Evolutionary conservation across 495 filamentous ascomycete species (phyloP).

Genomic region (Emericellopsis terricola): DNA sequence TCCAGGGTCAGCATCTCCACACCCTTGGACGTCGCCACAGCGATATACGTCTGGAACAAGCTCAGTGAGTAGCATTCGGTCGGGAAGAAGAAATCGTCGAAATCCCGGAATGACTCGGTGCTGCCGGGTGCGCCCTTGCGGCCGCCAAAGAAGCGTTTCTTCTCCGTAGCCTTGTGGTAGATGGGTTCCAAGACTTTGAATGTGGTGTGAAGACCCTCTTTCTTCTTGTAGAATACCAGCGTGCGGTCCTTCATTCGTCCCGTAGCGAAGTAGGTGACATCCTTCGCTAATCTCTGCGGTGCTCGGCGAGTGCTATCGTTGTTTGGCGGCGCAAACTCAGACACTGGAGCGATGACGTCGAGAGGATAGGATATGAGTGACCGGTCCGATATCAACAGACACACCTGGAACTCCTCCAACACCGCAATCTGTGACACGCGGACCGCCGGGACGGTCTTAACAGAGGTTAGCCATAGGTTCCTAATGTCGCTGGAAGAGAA

Average conservation of each 20-base stretch:
- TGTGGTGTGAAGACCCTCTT: slow-evolving; percentile 73
- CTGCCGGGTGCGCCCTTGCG: slow-evolving; percentile 35
- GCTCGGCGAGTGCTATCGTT: slow-evolving; percentile 53
- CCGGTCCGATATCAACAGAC: slow-evolving; percentile 79
- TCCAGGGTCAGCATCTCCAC: slow-evolving; percentile 93
- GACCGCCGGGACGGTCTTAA: slow-evolving; percentile 48
- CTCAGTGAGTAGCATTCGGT: slow-evolving; percentile 92
- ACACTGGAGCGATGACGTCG: slow-evolving; percentile 66
- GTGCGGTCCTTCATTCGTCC: slow-evolving; percentile 93
- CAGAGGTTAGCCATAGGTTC: neutral
- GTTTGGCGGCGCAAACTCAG: slow-evolving; percentile 37
- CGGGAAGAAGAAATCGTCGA: slow-evolving; percentile 96
- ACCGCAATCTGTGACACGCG: slow-evolving; percentile 88
- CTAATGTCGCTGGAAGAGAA: slow-evolving; percentile 2
- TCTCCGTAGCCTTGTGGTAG: slow-evolving; percentile 68
- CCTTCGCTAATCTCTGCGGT: slow-evolving; percentile 81
- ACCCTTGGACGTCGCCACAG: slow-evolving; percentile 78
- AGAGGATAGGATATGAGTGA: slow-evolving; percentile 87
- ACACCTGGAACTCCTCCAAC: slow-evolving; percentile 84
- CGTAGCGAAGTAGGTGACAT: slow-evolving; percentile 90
- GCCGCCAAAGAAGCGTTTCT: slow-evolving; percentile 51
- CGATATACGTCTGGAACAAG: slow-evolving; percentile 83
- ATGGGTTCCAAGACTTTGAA: slow-evolving; percentile 96
- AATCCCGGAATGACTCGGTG: slow-evolving; percentile 95
- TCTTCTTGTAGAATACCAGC: slow-evolving; percentile 91